Base-by-base conservation (phyloP, 306 rosid species). In the Prunus mira region DNA sequence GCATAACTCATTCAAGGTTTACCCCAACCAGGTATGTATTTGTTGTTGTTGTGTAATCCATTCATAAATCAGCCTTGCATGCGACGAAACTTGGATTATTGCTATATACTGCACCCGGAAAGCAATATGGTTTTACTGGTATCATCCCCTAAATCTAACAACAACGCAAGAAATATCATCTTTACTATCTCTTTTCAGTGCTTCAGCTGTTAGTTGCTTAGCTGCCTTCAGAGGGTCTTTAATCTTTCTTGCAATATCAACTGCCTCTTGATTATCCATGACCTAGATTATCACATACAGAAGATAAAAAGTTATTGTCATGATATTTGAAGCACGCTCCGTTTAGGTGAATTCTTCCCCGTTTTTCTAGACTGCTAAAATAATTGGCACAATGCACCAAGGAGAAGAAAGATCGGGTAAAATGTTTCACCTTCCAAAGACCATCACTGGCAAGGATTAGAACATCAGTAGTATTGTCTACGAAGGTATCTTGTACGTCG, bases 131-230 rank as follows among this genome's bases (percentile, higher is more conserved):
- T 30, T 70, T 58, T 12, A 52, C 78, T 80, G 57, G 78, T 80
- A 76, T 65, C 72, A 81, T 72, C 84, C 80, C 78, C 89, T 88
- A 79, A 91, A 84, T 69, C 89, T 89, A 84, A 94, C 97, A 77
- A 94, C 94, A 75, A 91, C 75, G 43, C 98, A 91, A 32, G 96
- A 91, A 76, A 94, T 94, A 63, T 94, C 98, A 75, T 94, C 98
- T 87, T 90, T 89, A 81, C 97, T 91, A 28, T 86, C 93, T 82
- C 93, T 86, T 87, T 87, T 82, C 84, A 94, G 80, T 32, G 97
- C 97, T 76, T 91, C 97, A 17, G 89, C 82, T 25, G 90, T 86
- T 67, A 94, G 72, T 75, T 88, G 89, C 82, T 94, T 91, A 27
- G 98, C 97, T 20, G 94, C 97, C 83, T 89, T 91, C 84, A 71